A percentile compares a stretch with the other conserved stretches of the same genome.
Conservation (phyloP, 1,284 basidiomycete species). For the Apiotrichum mycotoxinovorans region DNA sequence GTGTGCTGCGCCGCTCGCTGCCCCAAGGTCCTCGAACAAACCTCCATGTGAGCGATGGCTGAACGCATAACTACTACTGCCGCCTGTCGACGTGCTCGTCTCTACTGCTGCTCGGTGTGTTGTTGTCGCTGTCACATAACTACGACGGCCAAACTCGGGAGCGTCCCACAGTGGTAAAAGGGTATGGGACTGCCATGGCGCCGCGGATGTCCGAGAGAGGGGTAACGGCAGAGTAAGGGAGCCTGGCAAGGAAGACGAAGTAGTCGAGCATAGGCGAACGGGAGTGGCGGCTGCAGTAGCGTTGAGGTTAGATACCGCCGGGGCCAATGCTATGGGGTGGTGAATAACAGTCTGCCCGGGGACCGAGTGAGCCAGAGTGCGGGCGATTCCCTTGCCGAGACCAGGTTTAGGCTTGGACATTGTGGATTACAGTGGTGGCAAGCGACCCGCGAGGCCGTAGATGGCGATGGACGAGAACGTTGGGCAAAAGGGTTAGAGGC, state of each 20-base stretch:
- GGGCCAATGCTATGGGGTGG: constrained; percentile 11
- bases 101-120: constrained; percentile 11
- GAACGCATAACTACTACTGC: not conserved
- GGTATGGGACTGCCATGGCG: not conserved
- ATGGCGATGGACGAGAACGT: not conserved
- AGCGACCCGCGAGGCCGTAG: not conserved
- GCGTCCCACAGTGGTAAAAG: constrained; percentile 19
- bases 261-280: not conserved
- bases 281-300: not conserved
- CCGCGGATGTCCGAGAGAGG: constrained; percentile 3
- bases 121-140: constrained; percentile 9
- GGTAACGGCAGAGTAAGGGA: no score
- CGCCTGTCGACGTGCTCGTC: not conserved
- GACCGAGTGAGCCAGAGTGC: constrained; percentile 24
- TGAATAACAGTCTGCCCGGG: constrained; percentile 14
- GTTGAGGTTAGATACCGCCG: not conserved
- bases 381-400: constrained; percentile 37
- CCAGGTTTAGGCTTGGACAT: constrained; percentile 43
- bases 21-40: not conserved
- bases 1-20: not conserved
- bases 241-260: not conserved
- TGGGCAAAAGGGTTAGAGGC: no score
- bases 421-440: constrained; percentile 7
- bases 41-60: not conserved
- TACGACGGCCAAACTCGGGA: constrained; percentile 10